A percentile compares a stretch with the other conserved stretches of the same genome.
Conservation (phyloP, 768 basidiomycete genomes). For the Dentipellis fragilis region DNA sequence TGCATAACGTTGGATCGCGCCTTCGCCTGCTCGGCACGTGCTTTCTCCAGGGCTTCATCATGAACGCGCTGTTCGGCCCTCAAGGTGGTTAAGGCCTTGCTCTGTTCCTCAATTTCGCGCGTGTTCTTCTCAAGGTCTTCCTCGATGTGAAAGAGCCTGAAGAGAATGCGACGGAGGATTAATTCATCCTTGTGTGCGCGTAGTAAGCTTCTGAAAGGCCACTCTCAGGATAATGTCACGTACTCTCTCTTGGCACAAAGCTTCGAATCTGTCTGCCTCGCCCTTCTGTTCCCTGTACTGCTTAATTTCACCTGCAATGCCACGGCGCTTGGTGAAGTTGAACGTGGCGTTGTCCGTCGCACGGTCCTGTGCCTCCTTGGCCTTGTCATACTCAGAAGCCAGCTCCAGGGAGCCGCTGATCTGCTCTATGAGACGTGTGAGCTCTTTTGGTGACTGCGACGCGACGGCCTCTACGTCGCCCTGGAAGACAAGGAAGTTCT, state of each 20-base stretch:
- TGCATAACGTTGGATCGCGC: conserved; percentile 66
- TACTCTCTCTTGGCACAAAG: conserved; percentile 64
- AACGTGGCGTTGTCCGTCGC: conserved; percentile 92
- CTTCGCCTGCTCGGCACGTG: conserved; percentile 72
- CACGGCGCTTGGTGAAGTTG: conserved; percentile 90
- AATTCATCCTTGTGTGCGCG: conserved; percentile 53
- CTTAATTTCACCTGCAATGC: conserved; percentile 90
- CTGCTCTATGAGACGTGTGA: conserved; percentile 87
- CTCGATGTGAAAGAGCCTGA: conserved; percentile 87
- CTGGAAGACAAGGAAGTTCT: conserved; percentile 99
- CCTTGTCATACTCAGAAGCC: conserved; percentile 78
- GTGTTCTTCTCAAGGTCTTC: conserved; percentile 68
- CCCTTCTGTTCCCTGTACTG: conserved; percentile 96
- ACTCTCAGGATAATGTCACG: conserved; percentile 11
- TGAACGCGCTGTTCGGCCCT: conserved; percentile 60
- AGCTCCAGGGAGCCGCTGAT: conserved; percentile 92
- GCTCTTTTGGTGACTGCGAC: conserved; percentile 84
- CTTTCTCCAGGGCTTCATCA: conserved; percentile 62
- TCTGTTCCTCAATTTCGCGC: conserved; percentile 59
- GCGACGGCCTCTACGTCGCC: conserved; percentile 98
- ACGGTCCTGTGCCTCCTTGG: conserved; percentile 77
- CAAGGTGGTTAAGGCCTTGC: conserved; percentile 57
- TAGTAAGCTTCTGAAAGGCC: no score
- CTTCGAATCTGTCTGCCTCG: conserved; percentile 84
- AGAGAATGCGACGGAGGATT: conserved; percentile 72